These are phyloP conservation scores for Cadophora malorum DNA, from an alignment of 2,329 filamentous ascomycete genomes.

Conservation along the genomic window DNA sequence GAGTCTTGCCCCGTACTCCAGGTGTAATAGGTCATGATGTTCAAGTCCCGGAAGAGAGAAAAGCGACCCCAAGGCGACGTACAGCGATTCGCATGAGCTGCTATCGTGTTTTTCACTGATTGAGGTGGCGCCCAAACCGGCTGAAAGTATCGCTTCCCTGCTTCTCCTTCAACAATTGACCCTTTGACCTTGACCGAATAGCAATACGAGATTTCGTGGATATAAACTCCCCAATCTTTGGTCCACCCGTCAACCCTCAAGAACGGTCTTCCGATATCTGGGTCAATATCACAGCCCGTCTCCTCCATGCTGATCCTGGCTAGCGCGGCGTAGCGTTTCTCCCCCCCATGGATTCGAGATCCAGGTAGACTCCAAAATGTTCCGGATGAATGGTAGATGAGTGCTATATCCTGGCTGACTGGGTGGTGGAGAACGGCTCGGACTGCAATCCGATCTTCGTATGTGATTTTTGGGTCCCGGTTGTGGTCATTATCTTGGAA, in stretches of 20 bases:
- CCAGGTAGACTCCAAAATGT: not conserved
- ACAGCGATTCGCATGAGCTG: not conserved
- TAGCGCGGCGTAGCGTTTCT: not conserved
- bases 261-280: not conserved
- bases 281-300: not conserved
- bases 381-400: not conserved
- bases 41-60: not conserved
- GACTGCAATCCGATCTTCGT: not conserved
- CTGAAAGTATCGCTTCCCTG: not conserved
- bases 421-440: not conserved
- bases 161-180: not conserved
- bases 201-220: not conserved
- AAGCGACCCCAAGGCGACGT: not conserved
- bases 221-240: not conserved
- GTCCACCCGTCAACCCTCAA: not conserved
- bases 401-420: not conserved
- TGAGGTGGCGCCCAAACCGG: not conserved
- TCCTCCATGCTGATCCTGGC: not conserved
- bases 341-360: not conserved
- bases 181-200: not conserved
- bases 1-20: not conserved
- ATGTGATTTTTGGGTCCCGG: not conserved
- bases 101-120: not conserved
- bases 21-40: not conserved
- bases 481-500: not conserved